These are phyloP conservation scores for Pulveroboletus sp. DNA, from an alignment of 768 basidiomycete species.

Conservation along the genomic window DNA sequence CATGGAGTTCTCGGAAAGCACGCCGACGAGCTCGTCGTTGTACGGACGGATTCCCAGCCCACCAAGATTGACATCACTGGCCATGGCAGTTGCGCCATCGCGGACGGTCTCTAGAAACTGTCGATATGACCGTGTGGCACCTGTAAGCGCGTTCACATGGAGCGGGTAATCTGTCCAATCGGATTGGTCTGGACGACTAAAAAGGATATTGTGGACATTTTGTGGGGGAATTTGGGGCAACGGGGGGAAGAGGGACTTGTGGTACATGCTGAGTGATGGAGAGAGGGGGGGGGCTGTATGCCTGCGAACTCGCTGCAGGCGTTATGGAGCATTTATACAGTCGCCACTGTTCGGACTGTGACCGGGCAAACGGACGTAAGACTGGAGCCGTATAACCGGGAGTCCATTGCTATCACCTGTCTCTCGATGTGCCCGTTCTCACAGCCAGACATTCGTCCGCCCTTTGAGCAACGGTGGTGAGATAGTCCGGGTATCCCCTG, in stretches of 20 bases:
- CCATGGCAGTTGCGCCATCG: constrained; percentile 55
- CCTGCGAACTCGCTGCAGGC: neutral
- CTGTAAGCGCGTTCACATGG: constrained; percentile 53
- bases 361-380: constrained; percentile 1
- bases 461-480: neutral
- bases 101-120: constrained; percentile 50
- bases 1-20: constrained; percentile 65
- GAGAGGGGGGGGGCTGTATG: neutral
- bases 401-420: neutral
- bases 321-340: constrained; percentile 5
- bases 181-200: constrained; percentile 50
- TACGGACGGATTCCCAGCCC: constrained; percentile 50
- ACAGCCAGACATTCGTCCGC: too few relatives aligned
- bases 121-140: constrained; percentile 39
- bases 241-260: constrained; percentile 55
- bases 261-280: constrained; percentile 36
- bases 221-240: constrained; percentile 43
- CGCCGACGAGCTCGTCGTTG: constrained; percentile 57
- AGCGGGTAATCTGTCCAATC: constrained; percentile 52
- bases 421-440: neutral
- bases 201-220: constrained; percentile 53
- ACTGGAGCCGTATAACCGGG: constrained; percentile 1
- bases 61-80: constrained; percentile 40
- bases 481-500: neutral
- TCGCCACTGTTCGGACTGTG: neutral